phyloP scores from a whole-genome alignment of 164 flowering plant species.

The Vitis riparia region DNA sequence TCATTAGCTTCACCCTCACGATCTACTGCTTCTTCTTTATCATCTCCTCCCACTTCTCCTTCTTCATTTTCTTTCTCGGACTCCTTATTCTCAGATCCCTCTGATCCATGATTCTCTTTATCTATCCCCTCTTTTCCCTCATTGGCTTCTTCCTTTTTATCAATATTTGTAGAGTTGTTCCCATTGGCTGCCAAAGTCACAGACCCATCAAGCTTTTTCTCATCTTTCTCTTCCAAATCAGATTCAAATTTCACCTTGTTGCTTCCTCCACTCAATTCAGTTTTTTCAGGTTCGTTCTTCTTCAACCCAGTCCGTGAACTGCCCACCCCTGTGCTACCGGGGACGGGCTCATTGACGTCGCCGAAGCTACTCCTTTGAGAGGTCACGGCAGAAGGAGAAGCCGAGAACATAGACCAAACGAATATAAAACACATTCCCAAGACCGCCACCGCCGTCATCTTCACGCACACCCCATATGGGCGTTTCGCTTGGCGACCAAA shows the following conservation, averaged over 20 bases:
- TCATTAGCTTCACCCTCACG: constrained; percentile 27
- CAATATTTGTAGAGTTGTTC: constrained; percentile 24
- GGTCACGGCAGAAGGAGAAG: constrained; percentile 50
- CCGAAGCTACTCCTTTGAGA: constrained; percentile 72
- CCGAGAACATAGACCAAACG: constrained; percentile 69
- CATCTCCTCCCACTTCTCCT: constrained; percentile 32
- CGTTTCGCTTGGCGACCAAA: constrained; percentile 65
- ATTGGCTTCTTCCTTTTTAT: constrained; percentile 12
- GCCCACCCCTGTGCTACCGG: constrained; percentile 24
- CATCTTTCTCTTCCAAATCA: constrained; percentile 27
- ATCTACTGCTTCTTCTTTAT: constrained; percentile 28
- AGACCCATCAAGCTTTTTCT: constrained; percentile 33
- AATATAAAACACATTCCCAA: constrained; percentile 80
- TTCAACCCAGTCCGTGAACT: constrained; percentile 15
- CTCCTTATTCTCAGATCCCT: constrained; percentile 35
- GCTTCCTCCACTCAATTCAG: constrained; percentile 14
- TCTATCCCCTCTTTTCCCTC: constrained; percentile 12
- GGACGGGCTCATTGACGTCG: constrained; percentile 58
- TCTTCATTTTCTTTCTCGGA: constrained; percentile 33
- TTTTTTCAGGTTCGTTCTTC: constrained; percentile 14
- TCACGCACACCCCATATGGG: constrained; percentile 65
- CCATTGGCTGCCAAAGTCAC: constrained; percentile 15
- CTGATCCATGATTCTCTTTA: constrained; percentile 19
- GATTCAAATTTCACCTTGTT: constrained; percentile 23
- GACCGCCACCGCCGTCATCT: constrained; percentile 64